Evolutionary conservation across 306 rosid genomes (phyloP).

Genomic region (Glycine soja): DNA sequence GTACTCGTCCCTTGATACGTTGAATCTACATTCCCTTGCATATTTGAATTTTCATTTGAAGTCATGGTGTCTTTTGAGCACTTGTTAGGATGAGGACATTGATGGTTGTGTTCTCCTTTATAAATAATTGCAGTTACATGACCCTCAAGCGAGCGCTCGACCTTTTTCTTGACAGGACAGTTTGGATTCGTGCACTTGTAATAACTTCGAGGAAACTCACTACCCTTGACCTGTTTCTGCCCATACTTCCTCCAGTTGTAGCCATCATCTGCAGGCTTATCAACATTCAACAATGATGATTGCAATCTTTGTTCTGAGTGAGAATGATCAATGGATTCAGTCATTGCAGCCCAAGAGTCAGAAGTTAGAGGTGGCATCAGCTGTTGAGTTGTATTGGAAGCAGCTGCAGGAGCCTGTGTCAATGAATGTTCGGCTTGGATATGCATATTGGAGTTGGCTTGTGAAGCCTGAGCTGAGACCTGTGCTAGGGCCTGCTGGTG

Average conservation of each 20-base stretch:
- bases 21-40: constrained; percentile 51
- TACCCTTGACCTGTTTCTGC: constrained; percentile 88
- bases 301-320: constrained; percentile 58
- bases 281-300: constrained; percentile 55
- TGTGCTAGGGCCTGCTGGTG: constrained; percentile 79
- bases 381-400: constrained; percentile 47
- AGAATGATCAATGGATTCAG: constrained; percentile 56
- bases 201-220: constrained; percentile 82
- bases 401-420: constrained; percentile 49
- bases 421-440: constrained; percentile 37
- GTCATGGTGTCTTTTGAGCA: constrained; percentile 58
- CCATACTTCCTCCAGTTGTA: constrained; percentile 90
- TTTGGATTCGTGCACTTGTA: constrained; percentile 75
- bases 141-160: constrained; percentile 83
- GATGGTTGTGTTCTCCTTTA: constrained; percentile 83
- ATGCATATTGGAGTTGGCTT: constrained; percentile 53
- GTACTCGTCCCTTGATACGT: no score
- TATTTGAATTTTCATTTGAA: constrained; percentile 52
- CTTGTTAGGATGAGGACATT: constrained; percentile 62
- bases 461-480: constrained; percentile 62
- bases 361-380: constrained; percentile 38
- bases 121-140: constrained; percentile 77
- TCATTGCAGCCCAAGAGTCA: constrained; percentile 11
- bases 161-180: constrained; percentile 89
- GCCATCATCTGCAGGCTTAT: constrained; percentile 78